Conservation (phyloP, 768 basidiomycete species). For the Amanita molliuscula region DNA sequence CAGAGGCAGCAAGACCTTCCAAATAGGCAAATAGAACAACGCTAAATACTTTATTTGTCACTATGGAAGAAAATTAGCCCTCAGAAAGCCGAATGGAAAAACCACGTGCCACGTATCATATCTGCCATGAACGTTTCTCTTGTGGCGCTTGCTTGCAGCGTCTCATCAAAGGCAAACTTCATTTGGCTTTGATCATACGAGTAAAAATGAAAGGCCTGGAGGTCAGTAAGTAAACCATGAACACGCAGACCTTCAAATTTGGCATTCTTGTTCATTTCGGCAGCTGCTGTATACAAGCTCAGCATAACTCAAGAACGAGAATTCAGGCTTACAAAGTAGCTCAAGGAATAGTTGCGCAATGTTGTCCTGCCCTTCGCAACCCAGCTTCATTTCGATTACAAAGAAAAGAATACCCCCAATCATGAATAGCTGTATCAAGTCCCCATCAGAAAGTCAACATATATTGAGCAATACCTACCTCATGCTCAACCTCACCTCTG, state of each 20-base stretch:
- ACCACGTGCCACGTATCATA: slow-evolving; percentile 10
- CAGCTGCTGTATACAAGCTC: slow-evolving; percentile 7
- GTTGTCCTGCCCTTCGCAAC: slow-evolving; percentile 2
- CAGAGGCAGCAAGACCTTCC: slow-evolving; percentile 8
- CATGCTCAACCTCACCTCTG: slow-evolving; percentile 9
- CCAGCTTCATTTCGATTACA: slow-evolving; percentile 17
- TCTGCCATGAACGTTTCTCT: slow-evolving; percentile 8
- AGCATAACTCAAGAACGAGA: background rate
- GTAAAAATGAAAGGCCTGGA: slow-evolving; percentile 9
- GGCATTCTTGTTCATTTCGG: slow-evolving; percentile 5
- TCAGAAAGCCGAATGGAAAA: slow-evolving; percentile 6
- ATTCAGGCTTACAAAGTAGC: slow-evolving; percentile 8
- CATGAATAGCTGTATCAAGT: slow-evolving; percentile 8
- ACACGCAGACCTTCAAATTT: slow-evolving; percentile 7
- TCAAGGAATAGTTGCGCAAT: slow-evolving; percentile 10
- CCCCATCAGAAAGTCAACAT: background rate
- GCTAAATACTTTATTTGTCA: slow-evolving; percentile 10
- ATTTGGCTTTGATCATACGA: slow-evolving; percentile 9
- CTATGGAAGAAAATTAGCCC: slow-evolving; percentile 8
- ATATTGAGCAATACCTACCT: slow-evolving; percentile 7
- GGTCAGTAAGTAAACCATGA: slow-evolving; percentile 10
- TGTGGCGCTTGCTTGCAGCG: slow-evolving; percentile 6
- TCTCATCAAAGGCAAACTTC: slow-evolving; percentile 9
- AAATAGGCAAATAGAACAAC: slow-evolving; percentile 9
- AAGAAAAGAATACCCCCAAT: slow-evolving; percentile 10